Evolutionary conservation across 257 asterid species (phyloP).

Genomic region (Lavandula angustifolia): DNA sequence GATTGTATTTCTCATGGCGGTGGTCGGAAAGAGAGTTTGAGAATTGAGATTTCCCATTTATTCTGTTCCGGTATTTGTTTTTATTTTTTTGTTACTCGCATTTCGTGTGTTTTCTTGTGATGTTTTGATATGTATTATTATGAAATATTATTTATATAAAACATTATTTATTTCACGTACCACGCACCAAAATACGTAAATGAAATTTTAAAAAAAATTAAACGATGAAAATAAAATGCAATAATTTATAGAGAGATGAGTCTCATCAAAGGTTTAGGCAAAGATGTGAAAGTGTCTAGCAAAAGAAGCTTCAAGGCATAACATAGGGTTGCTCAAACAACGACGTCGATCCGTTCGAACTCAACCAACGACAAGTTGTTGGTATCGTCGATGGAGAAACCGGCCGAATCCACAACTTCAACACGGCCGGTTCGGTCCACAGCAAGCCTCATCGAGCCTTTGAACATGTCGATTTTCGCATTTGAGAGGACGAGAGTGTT

Average conservation of each 20-base stretch:
- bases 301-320: conserved; percentile 18
- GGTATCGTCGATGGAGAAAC: conserved; percentile 55
- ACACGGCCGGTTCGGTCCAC: conserved; percentile 70
- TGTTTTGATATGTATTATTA: too few relatives aligned
- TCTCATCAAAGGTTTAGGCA: conserved; percentile 13
- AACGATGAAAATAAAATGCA: conserved; percentile 16
- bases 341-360: conserved; percentile 70
- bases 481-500: conserved; percentile 59
- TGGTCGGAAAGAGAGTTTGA: conserved; percentile 41
- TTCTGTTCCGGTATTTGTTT: too few relatives aligned
- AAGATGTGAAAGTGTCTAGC: conserved; percentile 25
- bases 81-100: too few relatives aligned
- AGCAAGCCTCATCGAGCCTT: conserved; percentile 83
- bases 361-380: conserved; percentile 72
- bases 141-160: too few relatives aligned
- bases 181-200: not conserved
- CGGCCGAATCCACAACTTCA: conserved; percentile 54
- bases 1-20: conserved; percentile 34
- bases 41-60: not conserved
- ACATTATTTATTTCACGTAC: too few relatives aligned
- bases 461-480: conserved; percentile 77
- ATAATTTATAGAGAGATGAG: conserved; percentile 3
- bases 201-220: not conserved
- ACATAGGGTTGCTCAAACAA: conserved; percentile 38
- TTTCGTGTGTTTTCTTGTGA: too few relatives aligned